phyloP scores from a whole-genome alignment of 208 protist species.

The Acanthamoeba healyi region DNA sequence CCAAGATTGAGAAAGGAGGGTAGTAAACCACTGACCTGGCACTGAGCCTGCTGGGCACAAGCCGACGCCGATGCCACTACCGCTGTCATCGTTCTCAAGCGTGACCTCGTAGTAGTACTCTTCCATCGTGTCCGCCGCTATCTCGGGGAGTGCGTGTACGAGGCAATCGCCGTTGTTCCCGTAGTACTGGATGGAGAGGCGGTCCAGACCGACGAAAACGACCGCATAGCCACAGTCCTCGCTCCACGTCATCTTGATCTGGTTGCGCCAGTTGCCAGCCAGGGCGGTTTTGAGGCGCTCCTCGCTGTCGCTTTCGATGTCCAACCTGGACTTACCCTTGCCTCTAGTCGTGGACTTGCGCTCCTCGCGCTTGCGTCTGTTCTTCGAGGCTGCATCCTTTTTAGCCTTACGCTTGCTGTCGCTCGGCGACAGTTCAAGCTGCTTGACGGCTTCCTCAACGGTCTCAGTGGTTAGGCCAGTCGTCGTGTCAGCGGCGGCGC shows the following conservation, averaged over 20 bases:
- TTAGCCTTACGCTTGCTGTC: not conserved
- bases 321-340: not conserved
- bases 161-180: constrained; percentile 42
- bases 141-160: constrained; percentile 30
- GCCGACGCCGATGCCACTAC: constrained; percentile 39
- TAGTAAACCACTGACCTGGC: not conserved
- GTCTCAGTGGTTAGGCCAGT: not conserved
- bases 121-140: not conserved
- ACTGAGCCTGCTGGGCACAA: constrained; percentile 1
- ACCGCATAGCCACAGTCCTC: constrained; percentile 26
- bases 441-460: not conserved
- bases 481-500: not conserved
- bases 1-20: too few species aligned
- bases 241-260: constrained; percentile 17
- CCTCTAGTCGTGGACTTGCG: not conserved
- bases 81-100: constrained; percentile 20
- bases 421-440: not conserved
- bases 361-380: constrained; percentile 1
- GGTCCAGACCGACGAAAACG: constrained; percentile 28
- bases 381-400: not conserved
- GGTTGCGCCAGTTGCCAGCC: not conserved
- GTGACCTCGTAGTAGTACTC: constrained; percentile 31
- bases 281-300: constrained; percentile 9
- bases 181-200: constrained; percentile 39
- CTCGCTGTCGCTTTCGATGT: not conserved